Evolutionary conservation across 2,329 filamentous ascomycete species (phyloP).

Genomic region (Curvularia lunata): DNA sequence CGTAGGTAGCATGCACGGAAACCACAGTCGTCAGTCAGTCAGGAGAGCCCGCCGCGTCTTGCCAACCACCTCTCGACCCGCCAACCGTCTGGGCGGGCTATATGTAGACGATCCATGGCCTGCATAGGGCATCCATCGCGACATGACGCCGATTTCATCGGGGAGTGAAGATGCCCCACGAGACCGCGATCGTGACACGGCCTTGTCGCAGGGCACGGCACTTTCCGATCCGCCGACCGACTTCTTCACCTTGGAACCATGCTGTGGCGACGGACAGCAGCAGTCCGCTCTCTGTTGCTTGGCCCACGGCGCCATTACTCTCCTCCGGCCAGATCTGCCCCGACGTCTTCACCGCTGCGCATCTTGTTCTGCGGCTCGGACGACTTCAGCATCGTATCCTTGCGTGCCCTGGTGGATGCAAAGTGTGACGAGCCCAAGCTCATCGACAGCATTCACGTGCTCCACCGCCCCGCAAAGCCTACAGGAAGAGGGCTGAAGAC

Average conservation of each 20-base stretch:
- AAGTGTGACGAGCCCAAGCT: conserved; percentile 47
- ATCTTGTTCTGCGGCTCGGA: conserved; percentile 97
- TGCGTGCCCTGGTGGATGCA: conserved; percentile 72
- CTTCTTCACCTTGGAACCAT: conserved; percentile 16
- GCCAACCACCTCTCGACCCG: background rate
- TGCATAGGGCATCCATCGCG: conserved; percentile 5
- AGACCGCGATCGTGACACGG: conserved; percentile 13
- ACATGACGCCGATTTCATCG: conserved; percentile 7
- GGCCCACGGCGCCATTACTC: conserved; percentile 14
- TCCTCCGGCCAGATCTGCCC: conserved; percentile 18
- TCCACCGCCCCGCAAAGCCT: conserved; percentile 80
- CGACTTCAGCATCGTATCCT: conserved; percentile 80
- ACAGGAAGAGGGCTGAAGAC: conserved; percentile 75
- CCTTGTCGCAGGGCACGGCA: conserved; percentile 10
- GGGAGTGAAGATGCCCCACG: conserved; percentile 16
- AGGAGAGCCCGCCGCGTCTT: background rate
- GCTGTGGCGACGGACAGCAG: conserved; percentile 26
- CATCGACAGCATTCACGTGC: conserved; percentile 77
- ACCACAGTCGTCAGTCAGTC: background rate
- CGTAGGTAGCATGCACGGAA: conserved; percentile 5
- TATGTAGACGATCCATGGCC: conserved; percentile 8
- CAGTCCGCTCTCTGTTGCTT: conserved; percentile 29
- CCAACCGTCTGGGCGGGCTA: conserved; percentile 10
- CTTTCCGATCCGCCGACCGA: conserved; percentile 7
- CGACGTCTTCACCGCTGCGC: conserved; percentile 63